These are phyloP conservation scores for Haematococcus sp. DNA, from an alignment of 139 green algal species.

Conservation along the genomic window DNA sequence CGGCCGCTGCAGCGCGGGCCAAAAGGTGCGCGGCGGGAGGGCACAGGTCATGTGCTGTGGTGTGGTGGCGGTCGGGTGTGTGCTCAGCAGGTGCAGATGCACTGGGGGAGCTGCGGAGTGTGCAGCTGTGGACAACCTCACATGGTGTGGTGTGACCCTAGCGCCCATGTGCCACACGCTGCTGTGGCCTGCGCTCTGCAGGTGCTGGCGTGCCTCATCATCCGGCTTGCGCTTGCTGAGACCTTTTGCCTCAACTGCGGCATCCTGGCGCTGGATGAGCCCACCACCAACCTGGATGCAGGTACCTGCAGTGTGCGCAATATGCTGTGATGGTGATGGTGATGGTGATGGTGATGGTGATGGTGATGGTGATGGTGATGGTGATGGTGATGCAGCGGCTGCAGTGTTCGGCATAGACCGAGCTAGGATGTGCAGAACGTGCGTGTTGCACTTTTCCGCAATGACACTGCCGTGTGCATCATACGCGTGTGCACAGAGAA, in stretches of 20 bases:
- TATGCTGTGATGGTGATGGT: not conserved
- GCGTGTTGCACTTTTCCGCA: no score
- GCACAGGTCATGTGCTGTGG: no score
- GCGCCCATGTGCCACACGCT: not conserved
- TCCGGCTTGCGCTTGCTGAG: slow-evolving; percentile 95
- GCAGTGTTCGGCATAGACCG: no score
- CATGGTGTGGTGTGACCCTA: not conserved
- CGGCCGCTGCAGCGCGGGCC: slow-evolving; percentile 91
- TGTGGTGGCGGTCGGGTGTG: slow-evolving; percentile 3
- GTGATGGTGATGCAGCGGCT: not conserved
- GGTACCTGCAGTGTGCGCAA: slow-evolving; percentile 27
- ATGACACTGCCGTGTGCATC: no score
- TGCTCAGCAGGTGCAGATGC: no score
- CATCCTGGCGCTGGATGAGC: slow-evolving; percentile 97
- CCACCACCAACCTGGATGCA: slow-evolving; percentile 97
- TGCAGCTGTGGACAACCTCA: no score
- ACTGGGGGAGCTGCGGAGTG: no score
- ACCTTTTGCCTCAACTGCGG: slow-evolving; percentile 98
- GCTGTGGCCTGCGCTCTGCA: slow-evolving; percentile 18
- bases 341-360: not conserved
- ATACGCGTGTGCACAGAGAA: slow-evolving; percentile 46
- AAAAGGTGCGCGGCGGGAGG: no score
- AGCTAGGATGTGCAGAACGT: no score
- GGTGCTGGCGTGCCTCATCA: slow-evolving; percentile 97
- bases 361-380: not conserved